Base-by-base conservation (phyloP, 2,329 filamentous ascomycete species). In the Apiospora arundinis region DNA sequence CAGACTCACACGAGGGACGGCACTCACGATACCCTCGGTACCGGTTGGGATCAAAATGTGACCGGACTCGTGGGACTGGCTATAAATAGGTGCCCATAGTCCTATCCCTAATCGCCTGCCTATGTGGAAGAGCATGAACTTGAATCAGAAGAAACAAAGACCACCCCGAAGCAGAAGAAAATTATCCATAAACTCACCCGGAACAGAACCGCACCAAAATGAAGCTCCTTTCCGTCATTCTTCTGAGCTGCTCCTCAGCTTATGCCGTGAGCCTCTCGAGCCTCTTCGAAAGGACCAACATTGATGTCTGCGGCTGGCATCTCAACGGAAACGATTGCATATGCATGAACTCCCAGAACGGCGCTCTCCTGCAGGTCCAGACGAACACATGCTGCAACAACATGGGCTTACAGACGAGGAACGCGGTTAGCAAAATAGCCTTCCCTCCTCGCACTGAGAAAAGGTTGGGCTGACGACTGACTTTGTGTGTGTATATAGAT, bases 291-390 rank as follows among this genome's bases (percentile, higher is more conserved):
- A 25, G 65, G 18, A n/a, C n/a, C n/a, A 40, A 67, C 42, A 46
- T 46, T n/a, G 32, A 67, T 6, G 65, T 67, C 65, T 67, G 65
- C 42, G 44, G 44, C 40, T 67, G 65, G 65, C 44, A 67, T n/a
- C 14, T 67, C 12, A 28, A 67, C 18, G 65, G 65, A 1, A 40
- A 67, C 21, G 65, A 67, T 40, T 67, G 65, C n/a, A 45, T 67
- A 2, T 67, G 65, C 14, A 67, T 67, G 65, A 67, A 67, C 14
- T 67, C 65, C 14, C 40, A 44, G 14, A 67, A 46, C 25, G 65
- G 65, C 40, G 44, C 40, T 4, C 65, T 67, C 5, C 23, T 67
- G 2, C 40, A 67, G 25, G n/a, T 11, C 1, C 44, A 44, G n/a
- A 67, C 65, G n/a, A 67, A 28, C 23, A 67, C n/a, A 2, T 67